Evolutionary conservation across 2,329 filamentous ascomycete genomes (phyloP).

Genomic region (Fusarium anthophilum): DNA sequence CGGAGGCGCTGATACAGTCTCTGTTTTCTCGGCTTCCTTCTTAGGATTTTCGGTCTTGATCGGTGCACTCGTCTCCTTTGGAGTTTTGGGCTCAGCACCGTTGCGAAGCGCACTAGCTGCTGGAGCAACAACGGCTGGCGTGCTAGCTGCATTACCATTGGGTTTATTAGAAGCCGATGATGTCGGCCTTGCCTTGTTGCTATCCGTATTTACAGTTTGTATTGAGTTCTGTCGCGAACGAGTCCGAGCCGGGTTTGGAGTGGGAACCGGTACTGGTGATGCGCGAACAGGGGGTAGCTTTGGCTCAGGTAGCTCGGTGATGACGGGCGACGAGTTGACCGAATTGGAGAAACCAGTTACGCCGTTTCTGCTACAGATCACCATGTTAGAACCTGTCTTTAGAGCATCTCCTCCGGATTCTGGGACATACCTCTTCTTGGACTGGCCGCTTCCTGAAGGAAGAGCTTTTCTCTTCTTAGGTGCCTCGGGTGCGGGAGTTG

Average conservation of each 20-base stretch:
- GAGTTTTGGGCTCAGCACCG: constrained; percentile 57
- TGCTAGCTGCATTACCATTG: constrained; percentile 58
- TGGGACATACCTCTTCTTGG: constrained; percentile 79
- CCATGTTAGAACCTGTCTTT: constrained; percentile 21
- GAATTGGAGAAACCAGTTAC: constrained; percentile 70
- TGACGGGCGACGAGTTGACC: constrained; percentile 78
- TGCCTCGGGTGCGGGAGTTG: constrained; percentile 72
- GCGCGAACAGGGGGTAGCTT: constrained; percentile 57
- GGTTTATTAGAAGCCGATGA: constrained; percentile 70
- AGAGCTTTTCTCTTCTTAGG: constrained; percentile 78
- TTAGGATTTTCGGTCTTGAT: constrained; percentile 47
- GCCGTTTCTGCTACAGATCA: constrained; percentile 47
- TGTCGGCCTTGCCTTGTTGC: constrained; percentile 61
- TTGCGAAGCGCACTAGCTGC: constrained; percentile 44
- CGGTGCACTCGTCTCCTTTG: constrained; percentile 56
- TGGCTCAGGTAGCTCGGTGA: constrained; percentile 73
- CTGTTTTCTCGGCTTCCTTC: constrained; percentile 47
- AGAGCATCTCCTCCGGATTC: background rate
- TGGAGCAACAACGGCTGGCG: constrained; percentile 50
- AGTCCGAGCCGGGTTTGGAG: constrained; percentile 71
- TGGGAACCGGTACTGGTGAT: constrained; percentile 68
- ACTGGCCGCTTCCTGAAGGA: constrained; percentile 71
- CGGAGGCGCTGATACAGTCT: constrained; percentile 41
- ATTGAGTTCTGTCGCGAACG: constrained; percentile 81
- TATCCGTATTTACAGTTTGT: constrained; percentile 64